Conservation (phyloP, 768 basidiomycete species). For the Mycena polygramma region DNA sequence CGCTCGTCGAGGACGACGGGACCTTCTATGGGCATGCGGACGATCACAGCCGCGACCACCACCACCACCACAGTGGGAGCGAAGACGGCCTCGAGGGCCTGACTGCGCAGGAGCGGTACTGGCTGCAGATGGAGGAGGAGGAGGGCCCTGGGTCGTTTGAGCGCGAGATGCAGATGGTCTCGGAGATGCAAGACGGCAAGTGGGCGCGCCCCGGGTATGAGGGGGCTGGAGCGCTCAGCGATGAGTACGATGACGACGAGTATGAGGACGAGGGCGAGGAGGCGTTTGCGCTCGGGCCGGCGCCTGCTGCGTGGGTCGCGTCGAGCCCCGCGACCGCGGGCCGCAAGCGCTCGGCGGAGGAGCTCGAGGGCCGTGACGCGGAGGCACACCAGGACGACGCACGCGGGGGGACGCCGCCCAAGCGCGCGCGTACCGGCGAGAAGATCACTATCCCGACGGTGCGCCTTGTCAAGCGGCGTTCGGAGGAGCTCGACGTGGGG, state of each 20-base stretch:
- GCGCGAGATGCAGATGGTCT: conserved; percentile 37
- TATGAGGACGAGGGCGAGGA: background rate
- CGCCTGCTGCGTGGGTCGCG: conserved; percentile 1
- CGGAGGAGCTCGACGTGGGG: conserved; percentile 8
- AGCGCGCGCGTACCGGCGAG: conserved; percentile 6
- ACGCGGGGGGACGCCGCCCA: background rate
- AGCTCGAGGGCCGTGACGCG: conserved; percentile 47
- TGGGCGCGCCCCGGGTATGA: conserved; percentile 6
- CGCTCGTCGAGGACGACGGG: no score
- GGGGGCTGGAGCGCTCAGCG: background rate
- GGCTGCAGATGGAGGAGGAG: conserved; percentile 50
- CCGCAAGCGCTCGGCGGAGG: conserved; percentile 46
- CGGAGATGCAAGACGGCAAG: conserved; percentile 20
- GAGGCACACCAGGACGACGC: background rate
- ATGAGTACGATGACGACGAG: conserved; percentile 4
- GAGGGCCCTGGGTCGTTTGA: conserved; percentile 45
- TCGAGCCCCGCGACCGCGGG: background rate
- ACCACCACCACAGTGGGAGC: background rate
- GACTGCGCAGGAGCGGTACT: conserved; percentile 42
- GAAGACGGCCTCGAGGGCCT: background rate
- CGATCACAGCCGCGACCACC: background rate
- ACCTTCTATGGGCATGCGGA: conserved; percentile 3
- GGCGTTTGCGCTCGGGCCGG: conserved; percentile 1
- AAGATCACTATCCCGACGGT: background rate
- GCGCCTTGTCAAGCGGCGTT: conserved; percentile 1